A percentile compares a stretch with the other conserved stretches of the same genome.
phyloP scores from a whole-genome alignment of 148 eudicot genomes.

The Silene conica region DNA sequence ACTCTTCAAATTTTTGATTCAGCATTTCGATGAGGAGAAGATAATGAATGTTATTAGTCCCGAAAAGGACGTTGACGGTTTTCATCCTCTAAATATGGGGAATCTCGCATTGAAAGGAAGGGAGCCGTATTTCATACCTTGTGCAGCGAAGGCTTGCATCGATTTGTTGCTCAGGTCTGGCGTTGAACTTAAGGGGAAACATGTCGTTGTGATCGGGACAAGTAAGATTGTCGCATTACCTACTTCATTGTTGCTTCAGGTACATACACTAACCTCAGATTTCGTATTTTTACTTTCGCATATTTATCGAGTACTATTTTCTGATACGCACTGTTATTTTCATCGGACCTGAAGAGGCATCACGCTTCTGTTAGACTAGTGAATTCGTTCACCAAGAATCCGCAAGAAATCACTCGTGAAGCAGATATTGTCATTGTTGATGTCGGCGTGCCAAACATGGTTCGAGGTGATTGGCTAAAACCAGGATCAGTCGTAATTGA shows the following conservation, averaged over 20 bases:
- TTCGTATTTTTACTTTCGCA: not conserved
- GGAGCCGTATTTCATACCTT: constrained; percentile 48
- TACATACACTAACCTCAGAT: constrained; percentile 26
- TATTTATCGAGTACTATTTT: not conserved
- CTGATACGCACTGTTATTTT: constrained; percentile 13
- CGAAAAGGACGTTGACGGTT: constrained; percentile 59
- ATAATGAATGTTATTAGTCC: constrained; percentile 38
- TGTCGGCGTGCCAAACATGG: constrained; percentile 48
- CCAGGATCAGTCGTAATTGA: constrained; percentile 54
- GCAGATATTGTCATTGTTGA: constrained; percentile 54
- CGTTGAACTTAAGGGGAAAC: constrained; percentile 36
- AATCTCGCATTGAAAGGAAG: constrained; percentile 52
- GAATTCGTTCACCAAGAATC: constrained; percentile 48
- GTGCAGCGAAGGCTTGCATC: constrained; percentile 49
- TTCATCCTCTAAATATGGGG: constrained; percentile 53
- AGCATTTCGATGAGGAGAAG: constrained; percentile 49
- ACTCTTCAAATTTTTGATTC: constrained; percentile 22
- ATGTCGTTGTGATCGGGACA: constrained; percentile 49
- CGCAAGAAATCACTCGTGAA: constrained; percentile 39
- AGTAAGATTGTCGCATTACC: constrained; percentile 57
- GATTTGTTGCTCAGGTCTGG: constrained; percentile 41
- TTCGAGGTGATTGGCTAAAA: constrained; percentile 56
- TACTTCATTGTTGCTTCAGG: constrained; percentile 47
- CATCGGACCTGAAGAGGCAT: constrained; percentile 41
- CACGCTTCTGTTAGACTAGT: constrained; percentile 50